Evolutionary conservation across 2,329 filamentous ascomycete species (phyloP).

Genomic region (Aspergillus alliaceus): DNA sequence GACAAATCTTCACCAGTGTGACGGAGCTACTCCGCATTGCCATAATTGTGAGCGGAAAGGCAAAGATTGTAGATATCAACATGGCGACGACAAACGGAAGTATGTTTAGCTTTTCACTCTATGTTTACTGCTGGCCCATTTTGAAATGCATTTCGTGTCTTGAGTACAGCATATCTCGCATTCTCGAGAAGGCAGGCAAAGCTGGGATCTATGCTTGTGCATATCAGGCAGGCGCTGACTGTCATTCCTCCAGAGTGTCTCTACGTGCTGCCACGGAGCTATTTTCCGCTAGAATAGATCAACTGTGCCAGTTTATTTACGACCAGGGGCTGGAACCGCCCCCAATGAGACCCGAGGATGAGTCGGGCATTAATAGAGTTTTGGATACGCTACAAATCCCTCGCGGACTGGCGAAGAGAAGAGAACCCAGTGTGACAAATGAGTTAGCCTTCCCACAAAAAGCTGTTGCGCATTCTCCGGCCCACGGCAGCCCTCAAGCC

Average conservation of each 20-base stretch:
- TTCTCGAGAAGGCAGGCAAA: not conserved
- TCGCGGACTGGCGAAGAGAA: constrained; percentile 22
- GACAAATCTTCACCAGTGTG: constrained; percentile 27
- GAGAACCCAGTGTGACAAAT: not conserved
- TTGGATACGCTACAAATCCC: constrained; percentile 38
- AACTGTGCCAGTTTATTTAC: constrained; percentile 42
- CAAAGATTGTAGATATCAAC: constrained; percentile 41
- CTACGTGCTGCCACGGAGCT: constrained; percentile 38
- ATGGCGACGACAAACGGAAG: constrained; percentile 43
- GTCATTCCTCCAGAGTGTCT: constrained; percentile 28
- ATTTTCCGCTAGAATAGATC: constrained; percentile 39
- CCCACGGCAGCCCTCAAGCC: constrained; percentile 14
- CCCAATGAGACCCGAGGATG: constrained; percentile 39
- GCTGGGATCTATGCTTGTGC: not conserved
- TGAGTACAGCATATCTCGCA: not conserved
- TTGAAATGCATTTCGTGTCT: not conserved
- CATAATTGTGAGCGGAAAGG: constrained; percentile 40
- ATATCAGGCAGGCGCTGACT: constrained; percentile 1
- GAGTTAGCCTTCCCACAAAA: not conserved
- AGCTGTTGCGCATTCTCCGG: constrained; percentile 6
- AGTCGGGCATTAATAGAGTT: constrained; percentile 38
- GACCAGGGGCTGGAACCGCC: constrained; percentile 42
- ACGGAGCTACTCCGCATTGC: constrained; percentile 38
- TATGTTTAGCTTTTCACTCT: constrained; percentile 19
- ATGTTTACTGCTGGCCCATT: not conserved